Percentiles rank a stretch among this genome's conserved stretches.
Conservation (phyloP, 495 filamentous ascomycete genomes). For the Lichina pygmaea region DNA sequence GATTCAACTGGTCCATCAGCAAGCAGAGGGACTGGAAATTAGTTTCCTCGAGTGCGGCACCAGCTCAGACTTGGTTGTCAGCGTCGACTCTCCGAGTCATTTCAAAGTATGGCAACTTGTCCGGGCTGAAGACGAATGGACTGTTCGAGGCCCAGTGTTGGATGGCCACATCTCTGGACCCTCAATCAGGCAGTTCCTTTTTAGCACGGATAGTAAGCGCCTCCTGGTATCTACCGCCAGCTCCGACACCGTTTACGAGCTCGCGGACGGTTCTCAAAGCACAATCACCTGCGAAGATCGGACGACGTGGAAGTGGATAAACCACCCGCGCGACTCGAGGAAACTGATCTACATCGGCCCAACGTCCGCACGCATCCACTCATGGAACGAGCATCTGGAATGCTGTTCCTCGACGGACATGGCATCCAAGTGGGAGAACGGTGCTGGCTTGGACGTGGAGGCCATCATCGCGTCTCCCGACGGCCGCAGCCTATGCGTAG, state of each 20-base stretch:
- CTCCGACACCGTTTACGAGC: neutral
- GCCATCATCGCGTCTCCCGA: neutral
- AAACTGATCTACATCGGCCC: neutral
- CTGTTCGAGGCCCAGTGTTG: neutral
- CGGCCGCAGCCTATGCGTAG: conserved; percentile 1
- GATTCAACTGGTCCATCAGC: conserved; percentile 6
- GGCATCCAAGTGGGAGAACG: neutral
- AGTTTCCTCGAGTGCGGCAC: neutral
- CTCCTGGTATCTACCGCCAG: neutral
- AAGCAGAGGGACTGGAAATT: conserved; percentile 2
- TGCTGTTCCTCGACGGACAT: neutral
- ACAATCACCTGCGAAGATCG: neutral
- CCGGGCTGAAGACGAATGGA: neutral
- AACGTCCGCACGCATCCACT: neutral
- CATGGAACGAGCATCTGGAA: neutral
- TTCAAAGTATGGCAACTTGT: neutral
- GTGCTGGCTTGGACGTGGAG: neutral
- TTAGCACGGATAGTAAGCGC: neutral
- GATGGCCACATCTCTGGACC: neutral
- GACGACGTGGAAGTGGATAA: neutral
- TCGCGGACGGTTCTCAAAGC: neutral
- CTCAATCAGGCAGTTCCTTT: neutral
- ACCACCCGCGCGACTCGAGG: neutral
- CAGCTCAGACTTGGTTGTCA: neutral
- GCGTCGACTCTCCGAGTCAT: neutral